Evolutionary conservation across 2,329 filamentous ascomycete species (phyloP), one percentile per base, ranked within the genome.

Genomic region (Penicillium italicum): DNA sequence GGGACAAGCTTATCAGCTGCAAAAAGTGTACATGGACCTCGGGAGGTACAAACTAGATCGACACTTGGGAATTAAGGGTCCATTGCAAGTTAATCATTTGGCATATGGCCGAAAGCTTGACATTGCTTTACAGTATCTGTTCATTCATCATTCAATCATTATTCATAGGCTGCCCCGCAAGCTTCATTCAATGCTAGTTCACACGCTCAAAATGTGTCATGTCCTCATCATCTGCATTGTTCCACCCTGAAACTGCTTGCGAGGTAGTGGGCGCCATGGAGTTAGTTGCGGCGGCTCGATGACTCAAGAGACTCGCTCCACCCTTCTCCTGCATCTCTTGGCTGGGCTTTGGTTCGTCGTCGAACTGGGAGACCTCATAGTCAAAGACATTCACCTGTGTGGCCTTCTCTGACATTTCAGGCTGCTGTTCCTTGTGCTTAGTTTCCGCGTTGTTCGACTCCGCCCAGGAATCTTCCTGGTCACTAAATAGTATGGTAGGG

Each of bases 311-410:
- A 24, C 60, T 59, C 6, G 60, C 53, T 16, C 69, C 62, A 36
- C 49, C 53, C 55, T 63, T 71, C 62, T 78, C 73, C 55, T 72
- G 62, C 75, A 77, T 76, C 61, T 77, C 75, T 50, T 71, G 70
- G 11, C 59, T 64, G 22, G 59, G 54, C 4, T 51, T 60, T 30
- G 53, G 59, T 26, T 69, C 66, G 20, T 71, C 66, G 33, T 73
- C 73, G 50, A 75, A 76, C 8, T 65, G 67, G 14, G 69, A 63
- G 10, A 74, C 69, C 55, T 75, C 67, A 36, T 73, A 74, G 56
- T 74, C 73, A 46, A 73, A 73, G 2, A 74, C 71, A 47, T 75
- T 74, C 44, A 74, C 69, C 24, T 63, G 62, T 38, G 58, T 52
- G 44, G 49, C 16, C 37, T 43, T 57, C 28, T 57, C 34, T 20